phyloP scores from a whole-genome alignment of 768 basidiomycete genomes.

The Atractiella rhizophila region DNA sequence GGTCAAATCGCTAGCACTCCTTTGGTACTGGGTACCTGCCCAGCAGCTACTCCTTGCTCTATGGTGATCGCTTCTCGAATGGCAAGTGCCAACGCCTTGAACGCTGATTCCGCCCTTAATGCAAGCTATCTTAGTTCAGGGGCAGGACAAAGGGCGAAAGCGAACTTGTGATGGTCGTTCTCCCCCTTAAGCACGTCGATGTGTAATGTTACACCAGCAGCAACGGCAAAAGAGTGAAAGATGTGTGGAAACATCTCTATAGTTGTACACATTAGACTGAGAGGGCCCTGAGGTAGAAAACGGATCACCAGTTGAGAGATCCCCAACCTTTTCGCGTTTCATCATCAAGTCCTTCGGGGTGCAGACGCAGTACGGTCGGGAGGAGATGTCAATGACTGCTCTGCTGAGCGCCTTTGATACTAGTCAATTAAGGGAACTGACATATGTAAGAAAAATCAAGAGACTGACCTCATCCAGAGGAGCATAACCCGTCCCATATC shows the following conservation, averaged over 20 bases:
- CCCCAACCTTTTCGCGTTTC: conserved; percentile 74
- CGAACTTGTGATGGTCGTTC: conserved; percentile 91
- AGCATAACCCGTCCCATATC: conserved; percentile 90
- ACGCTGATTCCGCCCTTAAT: conserved; percentile 73
- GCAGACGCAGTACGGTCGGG: conserved; percentile 87
- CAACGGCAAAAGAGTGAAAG: conserved; percentile 92
- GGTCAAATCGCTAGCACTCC: conserved; percentile 40
- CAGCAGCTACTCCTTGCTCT: conserved; percentile 65
- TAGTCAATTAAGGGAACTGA: neutral
- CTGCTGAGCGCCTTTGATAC: conserved; percentile 58
- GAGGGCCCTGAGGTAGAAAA: too few relatives aligned
- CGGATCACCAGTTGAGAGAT: conserved; percentile 50
- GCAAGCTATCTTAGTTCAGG: neutral
- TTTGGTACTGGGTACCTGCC: conserved; percentile 90
- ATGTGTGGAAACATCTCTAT: conserved; percentile 97
- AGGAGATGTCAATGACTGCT: conserved; percentile 94
- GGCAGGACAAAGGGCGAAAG: neutral
- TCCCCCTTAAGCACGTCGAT: conserved; percentile 80
- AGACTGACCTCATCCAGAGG: conserved; percentile 70
- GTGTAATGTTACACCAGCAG: conserved; percentile 77
- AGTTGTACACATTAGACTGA: too few relatives aligned
- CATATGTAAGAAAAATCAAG: neutral
- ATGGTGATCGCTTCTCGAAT: conserved; percentile 79
- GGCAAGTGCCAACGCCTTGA: conserved; percentile 88
- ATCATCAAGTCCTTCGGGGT: conserved; percentile 25